phyloP scores from a whole-genome alignment of 2,329 filamentous ascomycete genomes.

The Colletotrichum destructivum region DNA sequence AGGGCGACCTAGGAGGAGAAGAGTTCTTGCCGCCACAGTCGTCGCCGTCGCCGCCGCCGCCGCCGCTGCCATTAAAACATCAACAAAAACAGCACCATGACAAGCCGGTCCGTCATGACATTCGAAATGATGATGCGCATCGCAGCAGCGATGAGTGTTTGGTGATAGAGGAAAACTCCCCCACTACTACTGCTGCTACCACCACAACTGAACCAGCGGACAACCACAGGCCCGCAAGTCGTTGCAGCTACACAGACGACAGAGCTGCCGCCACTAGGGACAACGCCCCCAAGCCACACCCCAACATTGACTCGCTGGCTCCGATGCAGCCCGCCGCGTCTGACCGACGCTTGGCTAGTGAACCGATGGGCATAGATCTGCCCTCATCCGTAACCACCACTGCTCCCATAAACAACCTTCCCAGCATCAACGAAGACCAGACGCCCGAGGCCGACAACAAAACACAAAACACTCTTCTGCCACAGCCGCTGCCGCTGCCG shows the following conservation, averaged over 20 bases:
- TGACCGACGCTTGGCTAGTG: constrained; percentile 44
- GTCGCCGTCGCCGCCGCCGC: constrained; percentile 25
- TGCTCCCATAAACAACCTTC: constrained; percentile 32
- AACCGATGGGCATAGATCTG: constrained; percentile 54
- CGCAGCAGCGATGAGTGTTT: constrained; percentile 4
- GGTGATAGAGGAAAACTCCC: neutral
- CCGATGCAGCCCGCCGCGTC: constrained; percentile 38
- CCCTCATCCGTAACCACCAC: constrained; percentile 49
- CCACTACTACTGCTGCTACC: neutral
- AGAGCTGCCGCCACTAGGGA: constrained; percentile 26
- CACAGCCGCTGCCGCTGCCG: constrained; percentile 6
- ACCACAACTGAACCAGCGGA: neutral
- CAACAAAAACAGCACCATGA: constrained; percentile 30
- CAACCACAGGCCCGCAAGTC: constrained; percentile 30
- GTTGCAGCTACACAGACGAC: constrained; percentile 34
- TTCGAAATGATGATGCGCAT: neutral
- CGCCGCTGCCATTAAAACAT: constrained; percentile 35
- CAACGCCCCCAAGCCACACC: constrained; percentile 38
- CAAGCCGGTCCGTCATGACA: constrained; percentile 13
- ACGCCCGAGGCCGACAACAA: constrained; percentile 23
- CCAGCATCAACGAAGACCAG: constrained; percentile 43
- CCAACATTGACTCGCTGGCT: constrained; percentile 29
- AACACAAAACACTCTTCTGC: constrained; percentile 4
- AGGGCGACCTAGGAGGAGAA: neutral
- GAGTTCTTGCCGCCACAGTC: constrained; percentile 24